phyloP scores from a whole-genome alignment of 495 filamentous ascomycete genomes.

The Cudoniella acicularis region DNA sequence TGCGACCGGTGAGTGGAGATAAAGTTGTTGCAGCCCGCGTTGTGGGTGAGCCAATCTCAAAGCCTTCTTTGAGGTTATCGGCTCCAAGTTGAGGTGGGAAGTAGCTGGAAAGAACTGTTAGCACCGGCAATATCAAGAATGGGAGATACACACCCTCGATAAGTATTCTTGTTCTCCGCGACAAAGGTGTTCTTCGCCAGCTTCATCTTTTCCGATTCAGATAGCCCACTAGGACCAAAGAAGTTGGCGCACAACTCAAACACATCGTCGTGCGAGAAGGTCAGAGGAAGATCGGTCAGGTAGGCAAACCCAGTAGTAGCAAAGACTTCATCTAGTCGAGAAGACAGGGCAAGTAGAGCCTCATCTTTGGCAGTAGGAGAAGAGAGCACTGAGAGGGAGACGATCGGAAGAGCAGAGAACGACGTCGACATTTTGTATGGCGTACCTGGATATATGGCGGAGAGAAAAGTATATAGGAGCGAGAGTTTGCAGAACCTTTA shows the following conservation, averaged over 20 bases:
- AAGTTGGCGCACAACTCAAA: slow-evolving; percentile 39
- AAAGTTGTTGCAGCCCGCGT: background rate
- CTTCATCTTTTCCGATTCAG: slow-evolving; percentile 34
- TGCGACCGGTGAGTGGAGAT: slow-evolving; percentile 4
- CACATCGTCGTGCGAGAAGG: slow-evolving; percentile 37
- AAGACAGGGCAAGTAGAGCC: slow-evolving; percentile 26
- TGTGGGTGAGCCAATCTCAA: slow-evolving; percentile 37
- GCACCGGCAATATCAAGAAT: background rate
- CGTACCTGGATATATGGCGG: background rate
- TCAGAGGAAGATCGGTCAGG: slow-evolving; percentile 37
- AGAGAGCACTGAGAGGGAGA: slow-evolving; percentile 35
- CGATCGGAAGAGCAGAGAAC: slow-evolving; percentile 40
- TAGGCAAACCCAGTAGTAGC: slow-evolving; percentile 45
- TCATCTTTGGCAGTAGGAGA: slow-evolving; percentile 13
- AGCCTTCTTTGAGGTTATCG: slow-evolving; percentile 46
- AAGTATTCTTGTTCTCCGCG: slow-evolving; percentile 37
- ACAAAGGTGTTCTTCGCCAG: slow-evolving; percentile 40
- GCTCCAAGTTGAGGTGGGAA: slow-evolving; percentile 37
- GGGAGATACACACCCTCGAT: slow-evolving; percentile 30
- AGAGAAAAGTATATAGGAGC: no score
- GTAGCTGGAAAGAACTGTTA: slow-evolving; percentile 26
- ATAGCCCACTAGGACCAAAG: slow-evolving; percentile 29
- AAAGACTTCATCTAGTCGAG: slow-evolving; percentile 37
- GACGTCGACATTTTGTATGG: slow-evolving; percentile 23
- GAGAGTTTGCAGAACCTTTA: no score